A percentile compares a stretch with the other conserved stretches of the same genome.
Conservation (phyloP, 192 early-diverging fungal genomes). For the Funneliformis geosporum region DNA sequence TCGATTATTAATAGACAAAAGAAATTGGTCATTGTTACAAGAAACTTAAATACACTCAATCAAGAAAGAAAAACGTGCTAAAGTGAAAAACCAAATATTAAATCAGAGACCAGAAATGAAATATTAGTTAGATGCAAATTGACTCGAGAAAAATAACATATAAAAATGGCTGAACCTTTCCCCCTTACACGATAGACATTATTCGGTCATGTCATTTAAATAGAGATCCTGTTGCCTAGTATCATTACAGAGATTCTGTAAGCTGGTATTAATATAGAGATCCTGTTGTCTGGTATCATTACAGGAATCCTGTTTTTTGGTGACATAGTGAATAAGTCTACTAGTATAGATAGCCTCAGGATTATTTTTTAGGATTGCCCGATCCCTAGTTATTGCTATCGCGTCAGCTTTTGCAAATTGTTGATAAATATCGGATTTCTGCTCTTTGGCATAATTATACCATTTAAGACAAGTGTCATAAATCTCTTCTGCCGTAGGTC, state of each 20-base stretch:
- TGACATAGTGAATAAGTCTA: slow-evolving; percentile 1
- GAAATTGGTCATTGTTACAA: no score
- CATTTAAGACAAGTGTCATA: background rate
- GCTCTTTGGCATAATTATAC: background rate
- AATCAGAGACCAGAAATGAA: no score
- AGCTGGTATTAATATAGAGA: background rate
- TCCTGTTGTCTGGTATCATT: background rate
- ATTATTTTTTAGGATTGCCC: background rate
- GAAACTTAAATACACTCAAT: no score
- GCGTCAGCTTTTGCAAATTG: background rate
- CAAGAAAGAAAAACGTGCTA: no score
- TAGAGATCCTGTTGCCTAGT: background rate
- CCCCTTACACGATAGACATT: no score
- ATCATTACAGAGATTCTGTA: background rate
- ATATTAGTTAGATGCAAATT: no score
- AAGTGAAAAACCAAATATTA: no score
- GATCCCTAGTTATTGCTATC: background rate
- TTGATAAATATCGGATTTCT: background rate
- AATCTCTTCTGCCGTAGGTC: slow-evolving; percentile 19
- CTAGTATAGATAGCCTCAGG: background rate
- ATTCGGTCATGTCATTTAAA: no score
- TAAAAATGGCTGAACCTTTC: no score
- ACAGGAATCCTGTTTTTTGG: background rate
- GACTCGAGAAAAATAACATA: no score
- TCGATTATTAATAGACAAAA: no score